A percentile compares a stretch with the other conserved stretches of the same genome.
phyloP scores from a whole-genome alignment of 345 rosid genomes.

The Arabidopsis arenosa region DNA sequence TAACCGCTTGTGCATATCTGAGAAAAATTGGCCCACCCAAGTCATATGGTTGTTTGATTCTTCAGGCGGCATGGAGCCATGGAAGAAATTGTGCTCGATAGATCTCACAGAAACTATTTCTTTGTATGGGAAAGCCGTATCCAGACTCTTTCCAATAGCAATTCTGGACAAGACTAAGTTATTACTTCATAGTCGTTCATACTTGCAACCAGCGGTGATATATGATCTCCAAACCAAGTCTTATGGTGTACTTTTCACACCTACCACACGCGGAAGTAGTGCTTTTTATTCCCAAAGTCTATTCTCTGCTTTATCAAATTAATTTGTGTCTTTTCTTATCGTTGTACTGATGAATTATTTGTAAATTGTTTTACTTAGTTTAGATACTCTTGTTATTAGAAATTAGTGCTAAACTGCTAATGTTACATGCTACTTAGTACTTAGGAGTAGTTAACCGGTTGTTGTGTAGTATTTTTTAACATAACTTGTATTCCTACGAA shows the following conservation, averaged over 20 bases:
- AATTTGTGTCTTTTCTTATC: too few species aligned
- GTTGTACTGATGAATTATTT: too few species aligned
- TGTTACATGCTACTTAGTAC: too few species aligned
- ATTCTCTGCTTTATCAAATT: not conserved
- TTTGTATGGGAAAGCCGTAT: not conserved
- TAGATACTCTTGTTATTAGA: too few species aligned
- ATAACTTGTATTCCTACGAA: too few species aligned
- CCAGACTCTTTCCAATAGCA: not conserved
- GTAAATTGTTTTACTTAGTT: too few species aligned
- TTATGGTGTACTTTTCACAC: not conserved
- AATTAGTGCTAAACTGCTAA: too few species aligned
- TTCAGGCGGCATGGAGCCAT: not conserved
- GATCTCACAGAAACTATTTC: not conserved
- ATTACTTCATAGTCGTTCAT: not conserved
- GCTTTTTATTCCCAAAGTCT: not conserved
- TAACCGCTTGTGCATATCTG: not conserved
- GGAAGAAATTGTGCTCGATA: not conserved
- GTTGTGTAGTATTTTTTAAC: too few species aligned
- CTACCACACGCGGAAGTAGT: not conserved
- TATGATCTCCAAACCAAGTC: not conserved
- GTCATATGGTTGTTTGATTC: not conserved
- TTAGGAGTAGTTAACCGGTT: too few species aligned
- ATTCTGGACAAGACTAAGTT: not conserved
- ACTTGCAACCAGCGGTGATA: not conserved
- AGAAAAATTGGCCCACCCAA: not conserved